Conservation (phyloP, 2,329 filamentous ascomycete genomes). For the Trichoderma polysporum region DNA sequence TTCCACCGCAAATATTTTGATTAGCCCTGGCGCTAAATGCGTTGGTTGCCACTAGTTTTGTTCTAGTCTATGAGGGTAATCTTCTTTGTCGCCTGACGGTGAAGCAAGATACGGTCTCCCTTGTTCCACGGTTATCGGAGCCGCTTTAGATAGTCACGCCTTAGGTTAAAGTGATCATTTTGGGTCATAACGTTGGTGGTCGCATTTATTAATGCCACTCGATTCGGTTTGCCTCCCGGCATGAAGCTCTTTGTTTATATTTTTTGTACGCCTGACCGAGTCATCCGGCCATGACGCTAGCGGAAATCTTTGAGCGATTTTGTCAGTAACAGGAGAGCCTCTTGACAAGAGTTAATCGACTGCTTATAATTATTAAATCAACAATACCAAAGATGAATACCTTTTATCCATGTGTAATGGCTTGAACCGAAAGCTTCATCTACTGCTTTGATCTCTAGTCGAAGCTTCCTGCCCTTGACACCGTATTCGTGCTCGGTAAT, state of each 20-base stretch:
- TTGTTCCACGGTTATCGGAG: background rate
- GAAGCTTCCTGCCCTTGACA: background rate
- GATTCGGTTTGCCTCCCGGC: background rate
- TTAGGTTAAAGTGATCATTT: background rate
- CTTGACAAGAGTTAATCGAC: background rate
- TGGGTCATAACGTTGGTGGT: background rate
- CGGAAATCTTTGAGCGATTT: background rate
- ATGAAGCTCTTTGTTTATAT: background rate
- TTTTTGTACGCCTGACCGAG: background rate
- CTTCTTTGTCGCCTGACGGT: background rate
- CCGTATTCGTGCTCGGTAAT: slow-evolving; percentile 18
- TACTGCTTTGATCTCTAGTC: background rate
- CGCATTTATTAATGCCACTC: background rate
- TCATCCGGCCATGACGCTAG: slow-evolving; percentile 3
- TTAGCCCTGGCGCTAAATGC: background rate
- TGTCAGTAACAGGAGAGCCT: background rate
- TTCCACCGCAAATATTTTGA: background rate
- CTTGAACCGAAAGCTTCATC: background rate
- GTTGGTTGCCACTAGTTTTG: background rate
- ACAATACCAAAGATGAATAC: background rate
- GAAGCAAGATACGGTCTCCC: background rate
- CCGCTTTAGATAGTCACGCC: background rate
- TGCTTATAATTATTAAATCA: background rate
- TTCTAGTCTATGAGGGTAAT: background rate
- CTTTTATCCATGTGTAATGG: background rate